Percentiles rank a stretch among this genome's conserved stretches.
phyloP scores from a whole-genome alignment of 2,329 filamentous ascomycete genomes.

The Thelonectria discophora region DNA sequence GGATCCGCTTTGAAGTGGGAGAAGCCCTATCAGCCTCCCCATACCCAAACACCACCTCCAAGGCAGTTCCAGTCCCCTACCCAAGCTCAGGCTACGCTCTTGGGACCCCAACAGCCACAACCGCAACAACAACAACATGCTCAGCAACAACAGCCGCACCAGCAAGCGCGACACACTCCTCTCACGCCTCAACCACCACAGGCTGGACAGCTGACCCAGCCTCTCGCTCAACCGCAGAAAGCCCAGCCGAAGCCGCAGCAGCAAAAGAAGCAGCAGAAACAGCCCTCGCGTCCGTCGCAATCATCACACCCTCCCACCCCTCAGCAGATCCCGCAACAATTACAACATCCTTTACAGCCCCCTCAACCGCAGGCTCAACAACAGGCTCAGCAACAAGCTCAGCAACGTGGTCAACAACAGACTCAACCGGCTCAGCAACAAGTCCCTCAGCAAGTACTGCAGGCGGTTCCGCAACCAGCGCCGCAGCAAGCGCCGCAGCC shows the following conservation, averaged over 20 bases:
- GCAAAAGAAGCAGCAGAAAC: neutral
- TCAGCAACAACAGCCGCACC: slow-evolving; percentile 22
- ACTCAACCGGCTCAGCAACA: slow-evolving; percentile 31
- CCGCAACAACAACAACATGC: neutral
- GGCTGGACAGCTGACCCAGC: neutral
- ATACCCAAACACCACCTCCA: slow-evolving; percentile 37
- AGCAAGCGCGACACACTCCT: neutral
- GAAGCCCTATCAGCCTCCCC: slow-evolving; percentile 52
- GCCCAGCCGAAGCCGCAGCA: neutral
- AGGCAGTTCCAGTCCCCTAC: slow-evolving; percentile 40
- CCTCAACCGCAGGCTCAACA: too few relatives aligned
- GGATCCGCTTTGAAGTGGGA: slow-evolving; percentile 51
- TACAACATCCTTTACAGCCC: neutral
- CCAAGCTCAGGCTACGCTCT: slow-evolving; percentile 33
- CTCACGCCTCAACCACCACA: neutral
- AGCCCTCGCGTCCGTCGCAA: neutral
- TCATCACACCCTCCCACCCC: neutral
- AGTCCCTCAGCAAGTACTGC: slow-evolving; percentile 17
- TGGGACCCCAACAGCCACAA: slow-evolving; percentile 32
- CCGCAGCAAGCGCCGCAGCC: too few relatives aligned
- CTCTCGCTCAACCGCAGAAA: neutral
- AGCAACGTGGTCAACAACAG: slow-evolving; percentile 4
- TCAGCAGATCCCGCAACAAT: neutral
- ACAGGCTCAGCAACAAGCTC: slow-evolving; percentile 31
- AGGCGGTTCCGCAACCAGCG: too few relatives aligned